Base-by-base conservation (phyloP, 2,329 filamentous ascomycete genomes). In the Lasiodiplodia sp. region DNA sequence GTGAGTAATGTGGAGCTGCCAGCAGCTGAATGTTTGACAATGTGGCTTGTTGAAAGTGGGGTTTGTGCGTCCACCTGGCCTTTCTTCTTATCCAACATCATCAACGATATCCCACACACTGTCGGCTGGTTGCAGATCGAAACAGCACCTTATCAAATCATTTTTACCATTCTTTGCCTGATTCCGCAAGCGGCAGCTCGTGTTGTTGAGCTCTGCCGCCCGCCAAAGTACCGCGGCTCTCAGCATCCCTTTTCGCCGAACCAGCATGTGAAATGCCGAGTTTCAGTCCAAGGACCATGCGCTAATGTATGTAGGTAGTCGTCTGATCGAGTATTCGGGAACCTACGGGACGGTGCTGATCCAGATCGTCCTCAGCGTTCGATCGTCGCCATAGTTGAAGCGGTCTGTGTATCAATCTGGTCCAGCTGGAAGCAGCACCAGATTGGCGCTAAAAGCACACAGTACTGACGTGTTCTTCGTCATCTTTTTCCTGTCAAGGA, bases 21-120 rank as follows among this genome's bases (percentile, higher is more conserved):
- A 52, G 49, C 49, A 25, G 51, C 51, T 28, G 51, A 53, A 53
- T 53, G 51, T 23, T 53, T 31, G 51, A 53, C 51, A 28, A 31
- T 23, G 51, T 53, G 51, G 51, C 51, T 53, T 53, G 23, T 31
- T 28, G 25, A 53, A 31, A 28, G 51, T 25, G 51, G 51, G 51
- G 51, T 10, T 53, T 31, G 51, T 53, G 51, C 51, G 25, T 47
- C 44, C 44, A 47, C 44, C 44, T 47, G 44, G 18, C 40, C n/a
- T 47, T 47, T 47, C 44, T 21, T 47, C 7, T 6, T 3, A 47
- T 40, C 38, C 14, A 10, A 47, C 18, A 47, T n/a, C 44, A 47
- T n/a, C 44, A 18, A 18, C 37, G 37, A 12, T 40, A 21, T 47
- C 44, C 44, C 44, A 8, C 44, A 47, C 18, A 21, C 5, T 31